phyloP scores from a whole-genome alignment of 257 asterid genomes.

The Jacaranda copaia region DNA sequence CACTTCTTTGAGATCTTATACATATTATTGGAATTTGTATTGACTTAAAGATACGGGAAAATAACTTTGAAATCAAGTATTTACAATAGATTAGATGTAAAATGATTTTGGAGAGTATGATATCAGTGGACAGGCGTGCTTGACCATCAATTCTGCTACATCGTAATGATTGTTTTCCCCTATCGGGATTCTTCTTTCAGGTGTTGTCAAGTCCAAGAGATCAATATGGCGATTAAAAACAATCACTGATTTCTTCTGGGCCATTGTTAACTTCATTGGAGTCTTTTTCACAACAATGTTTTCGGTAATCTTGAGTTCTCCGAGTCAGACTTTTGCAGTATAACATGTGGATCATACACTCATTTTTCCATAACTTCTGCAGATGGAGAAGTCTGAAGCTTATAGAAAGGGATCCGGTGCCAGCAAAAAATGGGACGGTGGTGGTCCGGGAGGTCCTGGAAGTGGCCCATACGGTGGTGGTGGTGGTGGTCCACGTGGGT shows the following conservation, averaged over 20 bases:
- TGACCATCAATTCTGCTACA: too few species aligned
- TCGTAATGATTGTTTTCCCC: background rate
- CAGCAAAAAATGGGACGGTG: constrained; percentile 97
- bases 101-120: too few species aligned
- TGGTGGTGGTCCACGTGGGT: constrained; percentile 85
- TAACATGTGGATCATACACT: constrained; percentile 9
- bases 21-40: background rate
- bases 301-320: constrained; percentile 64
- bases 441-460: constrained; percentile 96
- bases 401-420: constrained; percentile 80
- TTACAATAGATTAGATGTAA: background rate
- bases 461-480: constrained; percentile 72
- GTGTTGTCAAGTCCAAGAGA: constrained; percentile 83
- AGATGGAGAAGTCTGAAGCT: constrained; percentile 96
- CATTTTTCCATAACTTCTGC: constrained; percentile 25
- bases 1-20: background rate
- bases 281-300: constrained; percentile 85
- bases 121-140: too few species aligned
- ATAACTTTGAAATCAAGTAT: background rate
- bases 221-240: constrained; percentile 88
- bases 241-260: constrained; percentile 83
- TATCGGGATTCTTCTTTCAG: constrained; percentile 49
- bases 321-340: background rate
- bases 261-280: constrained; percentile 69
- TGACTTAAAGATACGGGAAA: background rate